Percentiles rank a stretch among this genome's conserved stretches.
Conservation (phyloP, 2,329 filamentous ascomycete species). For the Colletotrichum gloeosporioides region DNA sequence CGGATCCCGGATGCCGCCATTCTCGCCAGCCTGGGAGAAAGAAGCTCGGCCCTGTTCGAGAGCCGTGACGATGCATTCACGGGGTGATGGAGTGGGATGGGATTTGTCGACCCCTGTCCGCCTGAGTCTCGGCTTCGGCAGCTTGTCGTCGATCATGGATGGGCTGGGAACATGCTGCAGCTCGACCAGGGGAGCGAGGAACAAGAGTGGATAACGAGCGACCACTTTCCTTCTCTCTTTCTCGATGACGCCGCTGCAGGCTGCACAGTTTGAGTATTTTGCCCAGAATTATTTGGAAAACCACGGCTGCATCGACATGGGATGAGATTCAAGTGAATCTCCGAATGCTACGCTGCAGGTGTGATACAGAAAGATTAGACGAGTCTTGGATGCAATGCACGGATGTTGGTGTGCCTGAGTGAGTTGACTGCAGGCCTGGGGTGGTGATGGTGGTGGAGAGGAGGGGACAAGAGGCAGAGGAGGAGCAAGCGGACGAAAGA, state of each 20-base stretch:
- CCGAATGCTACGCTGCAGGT: slow-evolving; percentile 1
- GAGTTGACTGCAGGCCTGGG: slow-evolving; percentile 14
- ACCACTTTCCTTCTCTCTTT: neutral
- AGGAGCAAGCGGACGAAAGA: neutral
- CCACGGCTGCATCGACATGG: neutral
- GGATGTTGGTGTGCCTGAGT: slow-evolving; percentile 26
- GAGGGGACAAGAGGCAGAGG: neutral
- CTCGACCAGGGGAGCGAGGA: neutral
- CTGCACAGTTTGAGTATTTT: neutral
- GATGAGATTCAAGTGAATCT: neutral
- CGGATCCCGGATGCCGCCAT: neutral
- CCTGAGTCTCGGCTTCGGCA: slow-evolving; percentile 12
- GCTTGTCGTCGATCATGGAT: slow-evolving; percentile 6
- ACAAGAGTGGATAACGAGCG: neutral
- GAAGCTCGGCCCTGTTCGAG: neutral
- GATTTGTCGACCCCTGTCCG: neutral
- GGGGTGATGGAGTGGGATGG: neutral
- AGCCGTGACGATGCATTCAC: neutral
- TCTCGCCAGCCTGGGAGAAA: neutral
- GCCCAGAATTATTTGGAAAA: neutral
- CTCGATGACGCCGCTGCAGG: neutral
- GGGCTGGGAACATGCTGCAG: neutral
- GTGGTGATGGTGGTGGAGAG: neutral
- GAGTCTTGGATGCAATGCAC: neutral
- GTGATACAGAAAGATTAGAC: slow-evolving; percentile 8